Percentiles rank a stretch among this genome's conserved stretches.
Evolutionary conservation across 148 eudicot genomes (phyloP).

Genomic region (Nyssa sinensis): DNA sequence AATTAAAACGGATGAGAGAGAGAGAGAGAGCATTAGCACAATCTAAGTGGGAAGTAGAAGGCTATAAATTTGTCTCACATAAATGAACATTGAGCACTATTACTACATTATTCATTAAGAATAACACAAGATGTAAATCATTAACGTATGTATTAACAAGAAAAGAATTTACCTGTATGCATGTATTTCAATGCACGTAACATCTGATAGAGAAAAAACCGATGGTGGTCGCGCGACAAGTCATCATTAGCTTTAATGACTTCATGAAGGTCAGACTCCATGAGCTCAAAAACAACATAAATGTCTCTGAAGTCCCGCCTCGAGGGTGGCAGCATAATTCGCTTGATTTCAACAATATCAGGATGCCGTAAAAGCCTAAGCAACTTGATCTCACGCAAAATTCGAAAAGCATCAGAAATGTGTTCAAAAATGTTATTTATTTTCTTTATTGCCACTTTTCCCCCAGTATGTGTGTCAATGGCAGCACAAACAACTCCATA

Average conservation of each 20-base stretch:
- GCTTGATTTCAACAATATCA: conserved; percentile 89
- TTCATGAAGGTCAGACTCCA: conserved; percentile 92
- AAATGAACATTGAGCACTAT: too few relatives aligned
- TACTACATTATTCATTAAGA: too few relatives aligned
- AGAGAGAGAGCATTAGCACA: too few relatives aligned
- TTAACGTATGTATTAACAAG: too few relatives aligned
- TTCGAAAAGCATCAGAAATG: conserved; percentile 76
- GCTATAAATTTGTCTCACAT: too few relatives aligned
- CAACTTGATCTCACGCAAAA: conserved; percentile 81
- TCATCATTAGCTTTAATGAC: conserved; percentile 92
- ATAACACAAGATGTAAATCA: too few relatives aligned
- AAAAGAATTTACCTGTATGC: conserved; percentile 67
- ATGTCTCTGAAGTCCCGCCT: conserved; percentile 77
- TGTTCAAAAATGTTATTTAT: conserved; percentile 81
- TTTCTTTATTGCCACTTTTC: conserved; percentile 88
- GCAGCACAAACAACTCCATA: conserved; percentile 96
- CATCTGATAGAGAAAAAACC: conserved; percentile 90
- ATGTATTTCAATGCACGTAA: conserved; percentile 82
- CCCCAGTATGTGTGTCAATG: conserved; percentile 79
- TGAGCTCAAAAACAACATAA: conserved; percentile 89
- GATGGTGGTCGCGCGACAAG: conserved; percentile 81
- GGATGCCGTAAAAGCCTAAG: conserved; percentile 86
- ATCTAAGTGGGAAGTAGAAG: too few relatives aligned
- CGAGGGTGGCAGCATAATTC: conserved; percentile 89
- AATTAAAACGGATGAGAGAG: too few relatives aligned